A percentile compares a stretch with the other conserved stretches of the same genome.
These are phyloP conservation scores for Trypanosoma conorhini DNA, from an alignment of 208 protist genomes.

Conservation along the genomic window DNA sequence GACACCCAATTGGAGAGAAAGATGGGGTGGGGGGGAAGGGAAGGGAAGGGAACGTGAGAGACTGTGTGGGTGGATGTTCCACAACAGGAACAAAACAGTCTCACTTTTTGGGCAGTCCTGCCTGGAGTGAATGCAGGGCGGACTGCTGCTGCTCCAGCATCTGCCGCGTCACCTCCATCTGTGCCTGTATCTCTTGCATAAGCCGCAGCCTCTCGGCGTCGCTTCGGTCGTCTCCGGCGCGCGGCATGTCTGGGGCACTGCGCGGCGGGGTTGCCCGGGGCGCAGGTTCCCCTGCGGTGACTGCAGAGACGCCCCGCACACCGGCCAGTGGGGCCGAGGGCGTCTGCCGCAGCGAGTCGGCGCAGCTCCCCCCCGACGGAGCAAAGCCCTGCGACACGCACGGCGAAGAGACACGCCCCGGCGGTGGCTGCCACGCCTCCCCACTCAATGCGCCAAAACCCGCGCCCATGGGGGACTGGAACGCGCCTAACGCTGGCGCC, in stretches of 20 bases:
- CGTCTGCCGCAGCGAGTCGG: background rate
- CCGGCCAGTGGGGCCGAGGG: background rate
- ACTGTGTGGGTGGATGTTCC: background rate
- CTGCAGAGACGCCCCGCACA: background rate
- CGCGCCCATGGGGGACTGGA: no score
- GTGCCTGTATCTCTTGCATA: slow-evolving; percentile 25
- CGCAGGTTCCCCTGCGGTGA: background rate
- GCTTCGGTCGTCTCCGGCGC: background rate
- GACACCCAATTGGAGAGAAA: no score
- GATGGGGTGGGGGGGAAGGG: no score
- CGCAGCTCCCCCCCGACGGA: background rate
- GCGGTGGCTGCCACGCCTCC: background rate
- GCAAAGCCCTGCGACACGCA: background rate
- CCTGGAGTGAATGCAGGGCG: slow-evolving; percentile 22
- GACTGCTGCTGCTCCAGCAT: slow-evolving; percentile 34
- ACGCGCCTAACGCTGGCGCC: no score
- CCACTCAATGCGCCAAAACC: no score
- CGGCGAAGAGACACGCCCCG: background rate
- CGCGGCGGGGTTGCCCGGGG: background rate
- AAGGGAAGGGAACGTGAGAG: background rate
- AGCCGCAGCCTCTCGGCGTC: slow-evolving; percentile 22
- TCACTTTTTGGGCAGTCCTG: slow-evolving; percentile 20
- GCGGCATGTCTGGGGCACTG: background rate
- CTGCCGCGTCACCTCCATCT: slow-evolving; percentile 28
- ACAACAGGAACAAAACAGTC: background rate